Evolutionary conservation across 2,329 filamentous ascomycete genomes (phyloP).

Genomic region (Trichoderma guizhouense): DNA sequence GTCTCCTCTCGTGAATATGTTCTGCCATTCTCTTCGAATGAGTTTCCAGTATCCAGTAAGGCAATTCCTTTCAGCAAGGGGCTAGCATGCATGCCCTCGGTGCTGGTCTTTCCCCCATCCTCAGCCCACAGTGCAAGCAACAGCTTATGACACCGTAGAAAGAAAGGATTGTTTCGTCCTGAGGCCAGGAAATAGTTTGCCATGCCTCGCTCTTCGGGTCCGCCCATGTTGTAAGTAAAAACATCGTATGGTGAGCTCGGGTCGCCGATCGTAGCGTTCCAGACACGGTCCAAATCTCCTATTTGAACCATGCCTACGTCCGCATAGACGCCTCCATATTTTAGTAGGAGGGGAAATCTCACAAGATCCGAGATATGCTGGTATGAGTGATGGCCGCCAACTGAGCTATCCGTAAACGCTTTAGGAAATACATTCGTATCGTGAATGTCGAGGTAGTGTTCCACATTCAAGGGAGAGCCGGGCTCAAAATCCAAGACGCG

Average conservation of each 20-base stretch:
- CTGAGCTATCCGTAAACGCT: conserved; percentile 47
- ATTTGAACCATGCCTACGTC: conserved; percentile 57
- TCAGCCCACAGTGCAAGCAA: conserved; percentile 50
- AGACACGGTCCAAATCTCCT: conserved; percentile 53
- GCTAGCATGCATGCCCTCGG: conserved; percentile 48
- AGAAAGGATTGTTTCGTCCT: conserved; percentile 42
- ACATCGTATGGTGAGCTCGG: conserved; percentile 45
- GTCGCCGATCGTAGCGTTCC: conserved; percentile 47
- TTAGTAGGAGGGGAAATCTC: conserved; percentile 53
- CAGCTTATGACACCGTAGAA: conserved; percentile 45
- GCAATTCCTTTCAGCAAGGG: conserved; percentile 45
- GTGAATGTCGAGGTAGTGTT: conserved; percentile 45
- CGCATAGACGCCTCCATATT: conserved; percentile 56
- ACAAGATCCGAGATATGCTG: conserved; percentile 59
- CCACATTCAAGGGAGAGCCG: conserved; percentile 45
- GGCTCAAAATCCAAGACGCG: conserved; percentile 47
- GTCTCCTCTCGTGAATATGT: conserved; percentile 37
- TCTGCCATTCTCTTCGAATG: conserved; percentile 25
- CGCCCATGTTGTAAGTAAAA: conserved; percentile 43
- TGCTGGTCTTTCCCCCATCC: conserved; percentile 42
- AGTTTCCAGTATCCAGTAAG: conserved; percentile 28
- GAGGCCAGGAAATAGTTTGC: conserved; percentile 49
- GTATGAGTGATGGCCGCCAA: conserved; percentile 47
- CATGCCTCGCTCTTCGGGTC: conserved; percentile 34
- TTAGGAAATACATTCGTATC: conserved; percentile 44